Evolutionary conservation across 1,284 basidiomycete genomes (phyloP).

Genomic region (Austroboletus niveus): DNA sequence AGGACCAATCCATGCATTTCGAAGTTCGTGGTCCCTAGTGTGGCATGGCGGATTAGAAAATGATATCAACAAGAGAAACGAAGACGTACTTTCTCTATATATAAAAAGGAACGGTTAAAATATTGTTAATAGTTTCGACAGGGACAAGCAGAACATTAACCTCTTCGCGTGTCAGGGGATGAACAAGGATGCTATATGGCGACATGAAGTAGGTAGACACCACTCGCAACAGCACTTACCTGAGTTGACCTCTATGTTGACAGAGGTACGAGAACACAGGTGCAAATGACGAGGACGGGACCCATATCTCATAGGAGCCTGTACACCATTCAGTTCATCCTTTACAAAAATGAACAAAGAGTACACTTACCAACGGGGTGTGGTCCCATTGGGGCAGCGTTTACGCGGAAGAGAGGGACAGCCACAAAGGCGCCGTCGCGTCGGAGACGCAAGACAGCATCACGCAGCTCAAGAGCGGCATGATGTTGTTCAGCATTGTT

Average conservation of each 20-base stretch:
- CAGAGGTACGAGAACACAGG: slow-evolving; percentile 73
- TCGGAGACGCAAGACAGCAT: slow-evolving; percentile 65
- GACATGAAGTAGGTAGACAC: not conserved
- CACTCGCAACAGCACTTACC: slow-evolving; percentile 38
- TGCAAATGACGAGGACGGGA: slow-evolving; percentile 66
- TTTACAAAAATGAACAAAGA: not conserved
- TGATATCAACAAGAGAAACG: not conserved
- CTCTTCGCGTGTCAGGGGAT: slow-evolving; percentile 67
- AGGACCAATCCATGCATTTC: slow-evolving; percentile 70
- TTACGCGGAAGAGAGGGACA: slow-evolving; percentile 69
- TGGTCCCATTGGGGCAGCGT: slow-evolving; percentile 65
- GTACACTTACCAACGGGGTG: slow-evolving; percentile 65
- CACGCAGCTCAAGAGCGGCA: slow-evolving; percentile 63
- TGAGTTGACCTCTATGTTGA: slow-evolving; percentile 62
- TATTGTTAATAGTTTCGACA: not conserved
- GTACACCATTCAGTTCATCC: not conserved
- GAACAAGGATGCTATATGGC: slow-evolving; percentile 48
- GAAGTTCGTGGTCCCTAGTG: slow-evolving; percentile 58
- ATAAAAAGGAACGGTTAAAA: not conserved
- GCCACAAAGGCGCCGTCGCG: slow-evolving; percentile 74
- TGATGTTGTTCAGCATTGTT: slow-evolving; percentile 59
- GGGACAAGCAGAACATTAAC: slow-evolving; percentile 36
- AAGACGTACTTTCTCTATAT: slow-evolving; percentile 38
- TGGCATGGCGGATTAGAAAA: not conserved
- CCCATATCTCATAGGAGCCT: slow-evolving; percentile 81